These are phyloP conservation scores for Rheum nobile DNA, from an alignment of 148 eudicot species.

Conservation along the genomic window DNA sequence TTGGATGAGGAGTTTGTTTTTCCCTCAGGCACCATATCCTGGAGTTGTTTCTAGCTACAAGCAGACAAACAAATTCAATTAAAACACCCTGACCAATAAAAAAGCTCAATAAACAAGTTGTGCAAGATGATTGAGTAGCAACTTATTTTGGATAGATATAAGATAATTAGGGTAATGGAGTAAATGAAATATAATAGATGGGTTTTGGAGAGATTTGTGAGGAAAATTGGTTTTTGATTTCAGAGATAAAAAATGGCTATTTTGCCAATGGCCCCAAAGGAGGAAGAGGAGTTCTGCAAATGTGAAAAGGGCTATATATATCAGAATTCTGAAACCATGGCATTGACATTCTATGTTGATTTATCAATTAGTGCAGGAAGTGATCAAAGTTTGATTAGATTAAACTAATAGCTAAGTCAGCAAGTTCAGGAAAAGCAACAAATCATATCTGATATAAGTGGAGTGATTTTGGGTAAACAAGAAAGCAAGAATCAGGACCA, in stretches of 20 bases:
- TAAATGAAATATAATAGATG: not conserved
- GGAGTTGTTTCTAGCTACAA: not conserved
- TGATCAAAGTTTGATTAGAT: constrained; percentile 4
- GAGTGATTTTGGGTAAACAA: not conserved
- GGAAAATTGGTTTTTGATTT: not conserved
- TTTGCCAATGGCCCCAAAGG: not conserved
- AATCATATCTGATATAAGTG: not conserved
- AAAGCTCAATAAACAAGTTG: not conserved
- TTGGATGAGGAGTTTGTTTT: not conserved
- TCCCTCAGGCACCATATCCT: not conserved
- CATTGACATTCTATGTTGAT: not conserved
- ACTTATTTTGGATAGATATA: not conserved
- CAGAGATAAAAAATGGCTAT: not conserved
- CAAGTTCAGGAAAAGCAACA: not conserved
- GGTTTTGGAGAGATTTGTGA: not conserved
- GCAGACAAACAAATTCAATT: not conserved
- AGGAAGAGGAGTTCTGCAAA: not conserved
- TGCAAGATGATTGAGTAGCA: not conserved
- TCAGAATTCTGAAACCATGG: not conserved
- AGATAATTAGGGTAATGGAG: not conserved
- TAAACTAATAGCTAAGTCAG: not conserved
- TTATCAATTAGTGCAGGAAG: not conserved
- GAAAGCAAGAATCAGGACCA: not conserved
- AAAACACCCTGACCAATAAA: not conserved
- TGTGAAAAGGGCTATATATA: not conserved